Evolutionary conservation across 2,329 filamentous ascomycete genomes (phyloP).

Genomic region (Calcarisporium arbuscula): DNA sequence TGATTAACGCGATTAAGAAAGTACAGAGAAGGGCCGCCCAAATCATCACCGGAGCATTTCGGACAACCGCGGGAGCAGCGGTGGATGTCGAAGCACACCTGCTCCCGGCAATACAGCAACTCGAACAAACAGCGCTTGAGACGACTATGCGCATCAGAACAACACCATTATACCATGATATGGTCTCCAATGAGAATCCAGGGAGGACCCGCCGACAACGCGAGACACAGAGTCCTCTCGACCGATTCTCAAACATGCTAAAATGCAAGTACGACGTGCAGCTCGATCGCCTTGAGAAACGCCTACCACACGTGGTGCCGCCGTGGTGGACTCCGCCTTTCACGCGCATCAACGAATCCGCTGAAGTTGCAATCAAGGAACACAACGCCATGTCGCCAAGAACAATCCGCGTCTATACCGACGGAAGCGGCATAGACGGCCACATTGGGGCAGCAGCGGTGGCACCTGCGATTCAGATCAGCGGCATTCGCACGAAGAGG

Average conservation of each 20-base stretch:
- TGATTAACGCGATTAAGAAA: conserved; percentile 8
- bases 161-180: conserved; percentile 9
- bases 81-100: conserved; percentile 21
- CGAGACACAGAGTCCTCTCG: conserved; percentile 7
- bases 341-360: conserved; percentile 2
- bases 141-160: conserved; percentile 15
- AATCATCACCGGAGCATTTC: conserved; percentile 20
- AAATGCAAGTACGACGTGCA: too few species aligned
- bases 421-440: conserved; percentile 9
- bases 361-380: conserved; percentile 3
- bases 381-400: too few species aligned
- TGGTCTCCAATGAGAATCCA: too few species aligned
- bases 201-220: not conserved
- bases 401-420: conserved; percentile 5
- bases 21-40: conserved; percentile 19
- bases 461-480: too few species aligned
- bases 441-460: too few species aligned
- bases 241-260: conserved; percentile 8
- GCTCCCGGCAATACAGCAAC: conserved; percentile 13
- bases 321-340: conserved; percentile 3
- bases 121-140: conserved; percentile 17
- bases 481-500: too few species aligned
- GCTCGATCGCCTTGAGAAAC: too few species aligned
- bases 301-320: conserved; percentile 4
- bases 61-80: conserved; percentile 15